Evolutionary conservation across 208 protist species (phyloP), one percentile per base, ranked within the genome.

Genomic region (Trypanosoma lewisi): DNA sequence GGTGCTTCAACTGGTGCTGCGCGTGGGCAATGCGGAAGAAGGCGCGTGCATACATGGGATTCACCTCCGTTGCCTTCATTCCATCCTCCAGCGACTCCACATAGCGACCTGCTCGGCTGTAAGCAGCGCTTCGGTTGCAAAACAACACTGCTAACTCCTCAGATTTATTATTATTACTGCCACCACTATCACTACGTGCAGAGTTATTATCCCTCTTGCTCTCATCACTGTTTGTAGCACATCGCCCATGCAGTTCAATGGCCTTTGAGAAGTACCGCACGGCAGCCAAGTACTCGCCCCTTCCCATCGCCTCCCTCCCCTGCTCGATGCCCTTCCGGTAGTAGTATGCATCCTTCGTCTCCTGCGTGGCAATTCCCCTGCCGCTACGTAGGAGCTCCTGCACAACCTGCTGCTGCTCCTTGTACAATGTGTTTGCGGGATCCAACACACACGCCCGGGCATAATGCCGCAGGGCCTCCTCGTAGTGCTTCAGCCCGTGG

Each of bases 191-290:
- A n/a, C n/a, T n/a, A n/a, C n/a, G n/a, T n/a, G n/a, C n/a, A n/a
- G n/a, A n/a, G 9, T 21, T 16, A 9, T 47, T 51, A 7, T 47
- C 33, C 2, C 16, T n/a, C 8, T 34, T 34, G 5, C 37, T 25
- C 16, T 27, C 44, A 14, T 30, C 56, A 23, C 54, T 27, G n/a
- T 47, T 49, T 25, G 34, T 67, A 31, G 55, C 31, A 48, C 70
- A 53, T 19, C 14, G 6, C 30, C 77, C 66, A 23, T 85, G 59
- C 21, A 87, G 68, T 33, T 91, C 81, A 33, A 95, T 66, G n/a
- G 85, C 85, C 64, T 89, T 87, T 31, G 70, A 66, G 49, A 89
- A 95, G 57, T 89, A 80, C 8, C 86, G 85, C 16, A 89, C 77
- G 4, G 89, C 85, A 66, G 89, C 84, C 1, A 72, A 16, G 57